Conservation (phyloP, 1,284 basidiomycete species). For the Microbotryum lychnidis-dioicae region DNA sequence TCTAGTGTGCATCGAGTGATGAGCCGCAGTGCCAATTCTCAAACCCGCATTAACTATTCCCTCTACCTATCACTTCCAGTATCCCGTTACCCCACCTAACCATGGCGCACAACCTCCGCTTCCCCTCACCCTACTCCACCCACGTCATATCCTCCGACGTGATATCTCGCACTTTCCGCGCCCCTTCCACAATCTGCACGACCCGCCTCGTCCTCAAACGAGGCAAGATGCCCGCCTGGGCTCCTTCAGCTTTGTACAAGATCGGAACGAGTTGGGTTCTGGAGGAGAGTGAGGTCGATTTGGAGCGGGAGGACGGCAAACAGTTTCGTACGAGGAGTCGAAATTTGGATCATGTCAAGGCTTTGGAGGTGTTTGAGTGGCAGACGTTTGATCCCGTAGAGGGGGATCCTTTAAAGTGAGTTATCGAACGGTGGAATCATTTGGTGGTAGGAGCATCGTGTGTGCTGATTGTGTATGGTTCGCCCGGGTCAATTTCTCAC, state of each 20-base stretch:
- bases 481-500: not conserved
- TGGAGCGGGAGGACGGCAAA: conserved; percentile 4
- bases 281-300: conserved; percentile 25
- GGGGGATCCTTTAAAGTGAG: conserved; percentile 14
- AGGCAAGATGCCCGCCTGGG: conserved; percentile 43
- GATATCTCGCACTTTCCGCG: conserved; percentile 35
- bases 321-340: conserved; percentile 19
- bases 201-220: conserved; percentile 41
- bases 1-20: not conserved
- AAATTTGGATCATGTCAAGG: conserved; percentile 26
- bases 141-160: conserved; percentile 43
- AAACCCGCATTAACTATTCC: not conserved
- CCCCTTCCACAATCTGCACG: conserved; percentile 11
- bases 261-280: conserved; percentile 30
- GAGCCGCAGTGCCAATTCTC: not conserved
- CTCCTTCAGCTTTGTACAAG: conserved; percentile 37
- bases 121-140: conserved; percentile 41
- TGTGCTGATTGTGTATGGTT: not conserved
- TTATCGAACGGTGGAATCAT: not conserved
- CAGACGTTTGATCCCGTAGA: conserved; percentile 11
- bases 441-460: too few species aligned
- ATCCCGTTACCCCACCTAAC: conserved; percentile 29
- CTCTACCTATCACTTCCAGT: conserved; percentile 9
- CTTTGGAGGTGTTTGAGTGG: conserved; percentile 28
- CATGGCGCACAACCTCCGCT: conserved; percentile 40